Percentiles rank a stretch among this genome's conserved stretches.
Conservation (phyloP, 2,329 filamentous ascomycete genomes). For the Biscogniauxia sp. region DNA sequence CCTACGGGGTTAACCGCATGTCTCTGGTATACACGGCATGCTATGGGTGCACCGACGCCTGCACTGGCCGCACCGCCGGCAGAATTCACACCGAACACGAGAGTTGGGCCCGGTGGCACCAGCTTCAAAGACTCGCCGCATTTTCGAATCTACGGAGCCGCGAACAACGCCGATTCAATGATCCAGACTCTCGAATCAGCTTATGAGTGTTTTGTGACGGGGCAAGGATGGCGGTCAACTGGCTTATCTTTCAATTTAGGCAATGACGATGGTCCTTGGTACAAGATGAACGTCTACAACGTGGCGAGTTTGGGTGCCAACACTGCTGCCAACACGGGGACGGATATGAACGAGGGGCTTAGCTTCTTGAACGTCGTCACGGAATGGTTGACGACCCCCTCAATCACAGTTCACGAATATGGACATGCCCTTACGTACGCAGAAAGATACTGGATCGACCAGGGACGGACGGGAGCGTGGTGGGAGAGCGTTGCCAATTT, state of each 20-base stretch:
- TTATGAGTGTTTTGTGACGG: slow-evolving; percentile 40
- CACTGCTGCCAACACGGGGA: slow-evolving; percentile 43
- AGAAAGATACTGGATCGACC: slow-evolving; percentile 43
- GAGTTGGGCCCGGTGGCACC: slow-evolving; percentile 31
- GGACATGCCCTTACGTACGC: slow-evolving; percentile 49
- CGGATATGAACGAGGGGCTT: slow-evolving; percentile 38
- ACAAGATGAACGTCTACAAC: slow-evolving; percentile 47
- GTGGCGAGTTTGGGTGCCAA: slow-evolving; percentile 34
- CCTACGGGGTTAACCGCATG: slow-evolving; percentile 4
- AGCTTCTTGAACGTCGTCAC: slow-evolving; percentile 43
- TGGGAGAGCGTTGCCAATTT: slow-evolving; percentile 52
- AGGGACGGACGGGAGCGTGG: slow-evolving; percentile 46
- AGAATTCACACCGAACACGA: slow-evolving; percentile 28
- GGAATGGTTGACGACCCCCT: slow-evolving; percentile 36
- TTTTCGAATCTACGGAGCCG: slow-evolving; percentile 39
- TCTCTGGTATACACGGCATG: slow-evolving; percentile 7
- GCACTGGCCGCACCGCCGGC: slow-evolving; percentile 23
- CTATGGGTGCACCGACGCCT: slow-evolving; percentile 13
- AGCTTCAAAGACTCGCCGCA: slow-evolving; percentile 37
- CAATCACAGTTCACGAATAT: slow-evolving; percentile 48
- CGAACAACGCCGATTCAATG: slow-evolving; percentile 27
- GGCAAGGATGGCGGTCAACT: slow-evolving; percentile 38
- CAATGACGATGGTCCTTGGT: slow-evolving; percentile 37
- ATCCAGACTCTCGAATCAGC: slow-evolving; percentile 45
- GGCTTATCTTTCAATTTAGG: slow-evolving; percentile 37